These are phyloP conservation scores for Aegilops umbellulata DNA, from an alignment of 176 grass and related monocot genomes.

Conservation along the genomic window DNA sequence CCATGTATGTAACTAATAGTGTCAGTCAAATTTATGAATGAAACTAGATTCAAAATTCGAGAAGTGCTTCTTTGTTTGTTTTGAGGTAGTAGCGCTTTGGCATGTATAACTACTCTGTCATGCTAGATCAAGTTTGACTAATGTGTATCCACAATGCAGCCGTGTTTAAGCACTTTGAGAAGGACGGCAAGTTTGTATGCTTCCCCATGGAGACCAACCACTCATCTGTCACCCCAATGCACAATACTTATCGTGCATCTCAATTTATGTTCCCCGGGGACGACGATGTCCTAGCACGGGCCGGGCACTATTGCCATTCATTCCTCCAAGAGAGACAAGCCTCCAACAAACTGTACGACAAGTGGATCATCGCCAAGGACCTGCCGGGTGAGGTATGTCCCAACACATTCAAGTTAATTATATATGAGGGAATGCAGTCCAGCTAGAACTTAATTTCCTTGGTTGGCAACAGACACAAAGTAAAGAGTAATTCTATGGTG, in stretches of 20 bases:
- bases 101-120: too few species aligned
- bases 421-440: too few species aligned
- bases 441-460: neutral
- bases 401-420: neutral
- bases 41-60: too few species aligned
- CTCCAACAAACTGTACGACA: constrained; percentile 42
- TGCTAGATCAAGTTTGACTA: too few species aligned
- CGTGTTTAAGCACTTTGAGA: constrained; percentile 42
- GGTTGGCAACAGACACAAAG: neutral
- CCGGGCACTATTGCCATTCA: neutral
- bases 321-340: constrained; percentile 42
- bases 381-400: constrained; percentile 31
- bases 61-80: too few species aligned
- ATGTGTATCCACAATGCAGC: neutral
- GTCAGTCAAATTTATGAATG: too few species aligned
- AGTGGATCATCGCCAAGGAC: constrained; percentile 62
- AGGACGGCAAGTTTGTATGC: constrained; percentile 39
- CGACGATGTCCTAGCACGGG: neutral
- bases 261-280: constrained; percentile 41
- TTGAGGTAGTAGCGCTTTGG: too few species aligned
- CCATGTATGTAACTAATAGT: constrained; percentile 33
- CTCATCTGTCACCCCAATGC: constrained; percentile 23
- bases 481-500: neutral
- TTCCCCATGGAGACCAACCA: constrained; percentile 23
- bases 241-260: constrained; percentile 45